Conservation (phyloP, 257 asterid genomes). For the Capsicum baccatum region DNA sequence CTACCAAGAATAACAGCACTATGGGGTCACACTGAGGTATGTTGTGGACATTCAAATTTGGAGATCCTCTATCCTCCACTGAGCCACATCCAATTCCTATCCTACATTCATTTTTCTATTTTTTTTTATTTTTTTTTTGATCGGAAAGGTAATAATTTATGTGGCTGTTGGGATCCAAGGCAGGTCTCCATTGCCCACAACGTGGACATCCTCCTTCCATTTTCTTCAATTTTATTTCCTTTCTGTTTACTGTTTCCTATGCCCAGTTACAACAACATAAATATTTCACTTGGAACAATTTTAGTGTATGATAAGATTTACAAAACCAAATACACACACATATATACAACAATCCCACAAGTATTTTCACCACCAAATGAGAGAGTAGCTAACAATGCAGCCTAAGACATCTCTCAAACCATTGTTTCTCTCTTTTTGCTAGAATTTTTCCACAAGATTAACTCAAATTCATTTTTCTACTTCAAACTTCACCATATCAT, state of each 20-base stretch:
- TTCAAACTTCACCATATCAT: neutral
- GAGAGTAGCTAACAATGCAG: neutral
- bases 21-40: neutral
- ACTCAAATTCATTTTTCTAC: neutral
- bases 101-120: neutral
- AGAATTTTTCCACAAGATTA: neutral
- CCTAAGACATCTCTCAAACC: neutral
- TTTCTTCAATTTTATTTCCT: neutral
- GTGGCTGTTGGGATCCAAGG: neutral
- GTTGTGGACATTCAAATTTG: neutral
- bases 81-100: neutral
- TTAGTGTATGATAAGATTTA: neutral
- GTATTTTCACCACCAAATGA: constrained; percentile 12
- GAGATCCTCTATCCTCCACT: constrained; percentile 18
- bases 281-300: constrained; percentile 9
- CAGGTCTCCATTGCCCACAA: neutral
- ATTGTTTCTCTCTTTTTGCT: neutral
- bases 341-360: constrained; percentile 2
- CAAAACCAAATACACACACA: constrained; percentile 8
- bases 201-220: neutral
- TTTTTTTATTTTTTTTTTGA: neutral
- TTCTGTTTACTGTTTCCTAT: constrained; percentile 17
- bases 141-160: neutral
- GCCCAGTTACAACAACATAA: neutral
- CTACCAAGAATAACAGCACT: constrained; percentile 19